Conservation (phyloP, 441 rosid genomes). For the Populus tomentosa region DNA sequence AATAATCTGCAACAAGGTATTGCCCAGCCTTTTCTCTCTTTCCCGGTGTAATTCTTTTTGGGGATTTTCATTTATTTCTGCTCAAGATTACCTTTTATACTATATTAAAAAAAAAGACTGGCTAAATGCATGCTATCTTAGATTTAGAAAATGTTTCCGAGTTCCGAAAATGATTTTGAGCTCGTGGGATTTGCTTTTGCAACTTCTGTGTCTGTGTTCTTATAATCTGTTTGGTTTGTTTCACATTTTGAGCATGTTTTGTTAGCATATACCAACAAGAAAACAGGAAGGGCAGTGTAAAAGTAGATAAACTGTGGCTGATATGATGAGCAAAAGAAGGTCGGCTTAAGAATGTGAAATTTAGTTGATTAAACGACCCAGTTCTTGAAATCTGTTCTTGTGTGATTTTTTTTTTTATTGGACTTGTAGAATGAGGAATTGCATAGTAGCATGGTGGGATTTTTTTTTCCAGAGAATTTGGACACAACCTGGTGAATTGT, state of each 20-base stretch:
- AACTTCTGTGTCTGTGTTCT: background rate
- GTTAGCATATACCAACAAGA: background rate
- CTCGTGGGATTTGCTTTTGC: background rate
- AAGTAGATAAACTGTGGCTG: background rate
- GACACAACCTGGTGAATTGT: background rate
- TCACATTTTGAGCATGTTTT: background rate
- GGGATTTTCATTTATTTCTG: background rate
- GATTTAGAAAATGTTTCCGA: background rate
- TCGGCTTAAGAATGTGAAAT: background rate
- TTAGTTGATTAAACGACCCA: background rate
- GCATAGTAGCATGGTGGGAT: background rate
- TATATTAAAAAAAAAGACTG: background rate
- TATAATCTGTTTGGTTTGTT: background rate
- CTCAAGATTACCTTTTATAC: conserved; percentile 5
- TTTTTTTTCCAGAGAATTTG: background rate
- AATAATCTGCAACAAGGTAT: conserved; percentile 20
- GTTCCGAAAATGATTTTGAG: background rate
- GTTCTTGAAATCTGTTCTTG: background rate
- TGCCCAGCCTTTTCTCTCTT: background rate
- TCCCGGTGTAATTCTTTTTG: background rate
- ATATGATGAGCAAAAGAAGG: background rate
- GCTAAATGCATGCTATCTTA: conserved; percentile 18
- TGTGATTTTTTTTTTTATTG: background rate
- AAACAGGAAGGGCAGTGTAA: background rate
- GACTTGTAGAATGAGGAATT: background rate